Conservation (phyloP, 2,329 filamentous ascomycete species). For the Xylaria sp. region DNA sequence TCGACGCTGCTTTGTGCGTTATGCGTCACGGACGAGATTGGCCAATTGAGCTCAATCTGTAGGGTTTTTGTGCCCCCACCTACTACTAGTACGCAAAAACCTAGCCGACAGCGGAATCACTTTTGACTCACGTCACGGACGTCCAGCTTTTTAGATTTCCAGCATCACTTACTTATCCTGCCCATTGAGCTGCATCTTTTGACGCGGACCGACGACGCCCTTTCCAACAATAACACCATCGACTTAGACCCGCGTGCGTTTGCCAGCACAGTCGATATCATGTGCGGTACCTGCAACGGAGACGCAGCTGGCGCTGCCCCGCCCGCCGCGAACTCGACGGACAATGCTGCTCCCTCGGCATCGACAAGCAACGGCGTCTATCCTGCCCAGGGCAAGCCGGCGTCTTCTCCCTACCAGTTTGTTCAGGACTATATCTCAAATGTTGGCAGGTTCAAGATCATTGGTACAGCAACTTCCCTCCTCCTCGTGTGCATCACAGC, state of each 20-base stretch:
- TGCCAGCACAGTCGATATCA: constrained; percentile 22
- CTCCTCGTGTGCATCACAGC: constrained; percentile 18
- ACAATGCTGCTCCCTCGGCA: constrained; percentile 16
- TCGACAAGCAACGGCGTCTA: constrained; percentile 22
- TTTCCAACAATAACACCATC: constrained; percentile 20
- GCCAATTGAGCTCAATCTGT: constrained; percentile 22
- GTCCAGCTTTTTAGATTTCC: constrained; percentile 19
- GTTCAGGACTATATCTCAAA: constrained; percentile 18
- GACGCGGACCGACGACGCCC: constrained; percentile 18
- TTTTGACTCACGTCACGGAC: constrained; percentile 21
- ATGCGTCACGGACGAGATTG: constrained; percentile 21
- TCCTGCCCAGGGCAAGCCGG: constrained; percentile 16
- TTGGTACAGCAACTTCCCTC: constrained; percentile 16
- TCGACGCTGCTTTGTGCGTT: constrained; percentile 16
- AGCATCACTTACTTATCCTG: constrained; percentile 21
- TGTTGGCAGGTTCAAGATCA: constrained; percentile 24
- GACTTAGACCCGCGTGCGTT: constrained; percentile 20
- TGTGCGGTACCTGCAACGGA: constrained; percentile 22
- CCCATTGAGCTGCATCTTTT: constrained; percentile 20
- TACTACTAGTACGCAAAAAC: constrained; percentile 20
- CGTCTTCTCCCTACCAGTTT: constrained; percentile 19
- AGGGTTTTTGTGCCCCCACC: constrained; percentile 15
- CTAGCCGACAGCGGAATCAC: constrained; percentile 16
- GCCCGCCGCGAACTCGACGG: constrained; percentile 20
- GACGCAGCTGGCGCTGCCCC: constrained; percentile 17